Evolutionary conservation across 257 asterid species (phyloP).

Genomic region (Eucommia ulmoides): DNA sequence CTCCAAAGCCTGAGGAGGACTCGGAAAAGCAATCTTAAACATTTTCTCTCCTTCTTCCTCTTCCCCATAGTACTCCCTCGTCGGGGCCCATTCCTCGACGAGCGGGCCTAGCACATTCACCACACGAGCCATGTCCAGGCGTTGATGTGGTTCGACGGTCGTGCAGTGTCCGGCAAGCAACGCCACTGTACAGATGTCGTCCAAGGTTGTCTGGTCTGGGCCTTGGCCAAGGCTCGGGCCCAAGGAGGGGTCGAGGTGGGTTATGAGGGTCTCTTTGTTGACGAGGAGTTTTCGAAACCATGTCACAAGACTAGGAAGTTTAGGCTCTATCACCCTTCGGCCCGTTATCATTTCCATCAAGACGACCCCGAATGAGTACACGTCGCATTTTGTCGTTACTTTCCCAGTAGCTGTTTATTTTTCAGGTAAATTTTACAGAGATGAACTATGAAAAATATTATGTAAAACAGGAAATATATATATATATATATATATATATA

Average conservation of each 20-base stretch:
- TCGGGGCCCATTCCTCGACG: slow-evolving; percentile 12
- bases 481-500: too few relatives aligned
- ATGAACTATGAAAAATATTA: too few relatives aligned
- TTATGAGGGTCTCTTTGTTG: slow-evolving; percentile 10
- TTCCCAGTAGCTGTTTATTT: slow-evolving; percentile 89
- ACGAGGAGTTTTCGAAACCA: slow-evolving; percentile 49
- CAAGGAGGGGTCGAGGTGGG: slow-evolving; percentile 8
- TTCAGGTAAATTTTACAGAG: too few relatives aligned
- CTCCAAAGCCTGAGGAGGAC: too few relatives aligned
- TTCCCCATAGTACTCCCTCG: too few relatives aligned
- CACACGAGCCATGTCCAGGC: slow-evolving; percentile 12
- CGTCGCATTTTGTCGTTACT: slow-evolving; percentile 78
- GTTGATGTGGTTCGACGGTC: slow-evolving; percentile 8
- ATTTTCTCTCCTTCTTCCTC: too few relatives aligned
- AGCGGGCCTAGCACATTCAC: slow-evolving; percentile 6
- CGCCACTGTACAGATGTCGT: slow-evolving; percentile 3
- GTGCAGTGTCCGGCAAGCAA: slow-evolving; percentile 14
- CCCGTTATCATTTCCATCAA: slow-evolving; percentile 81
- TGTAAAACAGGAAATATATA: too few relatives aligned
- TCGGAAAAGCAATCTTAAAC: too few relatives aligned
- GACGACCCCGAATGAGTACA: slow-evolving; percentile 75
- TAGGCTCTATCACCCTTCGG: slow-evolving; percentile 54
- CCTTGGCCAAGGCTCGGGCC: too few relatives aligned
- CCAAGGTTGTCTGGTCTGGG: slow-evolving; percentile 3
- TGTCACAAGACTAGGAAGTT: slow-evolving; percentile 55